Conservation (phyloP, 176 grass and related monocot species). For the Eleusine coracana region DNA sequence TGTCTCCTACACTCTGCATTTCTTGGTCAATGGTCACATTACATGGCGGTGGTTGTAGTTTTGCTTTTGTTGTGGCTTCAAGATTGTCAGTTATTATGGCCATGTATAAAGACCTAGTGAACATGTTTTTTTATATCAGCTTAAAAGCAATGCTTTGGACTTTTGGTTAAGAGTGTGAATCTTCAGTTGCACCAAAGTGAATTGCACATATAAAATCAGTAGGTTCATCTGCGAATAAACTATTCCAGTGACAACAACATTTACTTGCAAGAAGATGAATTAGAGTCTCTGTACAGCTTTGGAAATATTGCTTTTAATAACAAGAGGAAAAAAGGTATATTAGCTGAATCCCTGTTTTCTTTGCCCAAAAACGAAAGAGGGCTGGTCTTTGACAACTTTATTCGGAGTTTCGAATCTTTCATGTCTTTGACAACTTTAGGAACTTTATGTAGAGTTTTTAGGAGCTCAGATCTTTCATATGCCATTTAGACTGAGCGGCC, state of each 20-base stretch:
- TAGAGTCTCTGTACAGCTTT: not conserved
- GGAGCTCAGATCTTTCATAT: conserved; percentile 20
- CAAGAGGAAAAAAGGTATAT: not conserved
- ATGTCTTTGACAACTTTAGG: conserved; percentile 24
- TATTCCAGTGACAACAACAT: not conserved
- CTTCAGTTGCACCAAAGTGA: not conserved
- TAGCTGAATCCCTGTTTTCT: not conserved
- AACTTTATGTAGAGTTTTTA: not conserved
- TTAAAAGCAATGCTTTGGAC: conserved; percentile 21
- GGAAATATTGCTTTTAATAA: not conserved
- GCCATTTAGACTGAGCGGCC: conserved; percentile 7
- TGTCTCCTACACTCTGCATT: conserved; percentile 26
- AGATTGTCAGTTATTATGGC: conserved; percentile 20
- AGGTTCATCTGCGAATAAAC: not conserved
- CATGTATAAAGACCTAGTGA: conserved; percentile 8
- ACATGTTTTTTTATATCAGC: conserved; percentile 12
- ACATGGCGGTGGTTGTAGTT: conserved; percentile 37
- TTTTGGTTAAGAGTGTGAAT: not conserved
- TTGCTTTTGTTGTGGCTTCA: conserved; percentile 48
- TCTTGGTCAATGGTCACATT: conserved; percentile 47
- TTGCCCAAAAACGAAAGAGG: not conserved
- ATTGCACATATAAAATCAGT: not conserved
- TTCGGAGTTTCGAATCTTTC: conserved; percentile 18
- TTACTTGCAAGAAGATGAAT: not conserved
- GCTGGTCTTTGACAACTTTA: not conserved